These are phyloP conservation scores for Plectosphaerella sp. DNA, from an alignment of 2,329 filamentous ascomycete species.

Conservation along the genomic window DNA sequence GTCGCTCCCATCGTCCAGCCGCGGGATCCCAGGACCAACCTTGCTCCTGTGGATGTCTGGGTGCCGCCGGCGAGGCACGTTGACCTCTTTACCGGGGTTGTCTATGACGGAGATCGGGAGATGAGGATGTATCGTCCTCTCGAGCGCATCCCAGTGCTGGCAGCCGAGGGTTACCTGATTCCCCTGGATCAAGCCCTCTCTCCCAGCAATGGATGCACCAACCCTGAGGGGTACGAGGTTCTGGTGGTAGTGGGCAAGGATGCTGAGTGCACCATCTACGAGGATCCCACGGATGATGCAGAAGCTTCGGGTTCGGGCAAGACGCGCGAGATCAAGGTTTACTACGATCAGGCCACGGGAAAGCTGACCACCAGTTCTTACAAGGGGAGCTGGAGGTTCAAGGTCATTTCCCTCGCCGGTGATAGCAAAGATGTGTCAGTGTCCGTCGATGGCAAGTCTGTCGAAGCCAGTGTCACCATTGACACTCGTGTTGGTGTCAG, in stretches of 20 bases:
- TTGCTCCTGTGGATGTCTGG: slow-evolving; percentile 49
- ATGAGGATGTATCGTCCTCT: slow-evolving; percentile 47
- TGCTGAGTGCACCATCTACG: slow-evolving; percentile 18
- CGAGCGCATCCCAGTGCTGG: slow-evolving; percentile 47
- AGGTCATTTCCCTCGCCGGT: neutral
- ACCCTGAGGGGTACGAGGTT: slow-evolving; percentile 43
- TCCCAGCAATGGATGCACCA: slow-evolving; percentile 41
- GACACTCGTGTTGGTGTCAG: slow-evolving; percentile 6
- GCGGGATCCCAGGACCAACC: slow-evolving; percentile 37
- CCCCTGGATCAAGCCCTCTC: slow-evolving; percentile 40
- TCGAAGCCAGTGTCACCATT: slow-evolving; percentile 4
- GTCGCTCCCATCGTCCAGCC: slow-evolving; percentile 53
- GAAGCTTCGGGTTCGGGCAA: neutral
- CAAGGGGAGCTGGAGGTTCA: neutral
- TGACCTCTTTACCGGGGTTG: slow-evolving; percentile 52
- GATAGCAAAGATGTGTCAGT: neutral
- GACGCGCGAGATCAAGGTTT: neutral
- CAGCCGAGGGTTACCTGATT: slow-evolving; percentile 52
- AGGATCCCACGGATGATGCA: neutral
- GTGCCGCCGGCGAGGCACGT: slow-evolving; percentile 49
- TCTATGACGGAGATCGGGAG: slow-evolving; percentile 53
- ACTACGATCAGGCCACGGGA: neutral
- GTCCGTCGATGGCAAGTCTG: neutral
- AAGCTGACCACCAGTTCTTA: neutral
- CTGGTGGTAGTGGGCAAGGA: slow-evolving; percentile 42